Conservation (phyloP, 1,139 yeast species). For the Taphrina confusa region DNA sequence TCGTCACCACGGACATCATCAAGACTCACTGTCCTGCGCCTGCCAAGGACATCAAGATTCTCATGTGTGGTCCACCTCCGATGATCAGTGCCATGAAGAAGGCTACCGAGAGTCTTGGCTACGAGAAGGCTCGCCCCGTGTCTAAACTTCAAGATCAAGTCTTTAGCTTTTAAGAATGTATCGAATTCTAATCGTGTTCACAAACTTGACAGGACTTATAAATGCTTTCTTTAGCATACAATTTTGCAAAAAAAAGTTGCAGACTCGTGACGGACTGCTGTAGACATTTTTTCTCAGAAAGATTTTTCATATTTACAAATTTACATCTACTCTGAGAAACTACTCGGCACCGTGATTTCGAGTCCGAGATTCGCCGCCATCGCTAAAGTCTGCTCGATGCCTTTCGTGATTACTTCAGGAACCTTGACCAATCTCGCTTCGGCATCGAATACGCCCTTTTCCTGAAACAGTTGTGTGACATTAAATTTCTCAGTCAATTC, state of each 20-base stretch:
- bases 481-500: background rate
- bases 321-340: no score
- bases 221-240: no score
- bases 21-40: slow-evolving; percentile 66
- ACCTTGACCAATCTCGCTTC: background rate
- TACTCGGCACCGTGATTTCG: no score
- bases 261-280: no score
- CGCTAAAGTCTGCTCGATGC: background rate
- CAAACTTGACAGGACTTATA: no score
- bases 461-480: slow-evolving; percentile 9
- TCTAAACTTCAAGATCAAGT: slow-evolving; percentile 92
- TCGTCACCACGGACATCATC: slow-evolving; percentile 75
- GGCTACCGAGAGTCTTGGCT: slow-evolving; percentile 76
- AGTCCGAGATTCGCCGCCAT: slow-evolving; percentile 8
- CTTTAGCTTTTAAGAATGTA: slow-evolving; percentile 82
- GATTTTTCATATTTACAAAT: no score
- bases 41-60: slow-evolving; percentile 64
- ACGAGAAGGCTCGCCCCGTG: slow-evolving; percentile 82
- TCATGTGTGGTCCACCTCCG: slow-evolving; percentile 90
- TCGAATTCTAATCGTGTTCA: no score
- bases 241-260: no score
- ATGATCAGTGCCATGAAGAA: slow-evolving; percentile 79
- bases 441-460: background rate
- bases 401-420: background rate
- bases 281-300: no score